Base-by-base conservation (phyloP, 2,329 filamentous ascomycete genomes). In the Curvularia eragrostidis region DNA sequence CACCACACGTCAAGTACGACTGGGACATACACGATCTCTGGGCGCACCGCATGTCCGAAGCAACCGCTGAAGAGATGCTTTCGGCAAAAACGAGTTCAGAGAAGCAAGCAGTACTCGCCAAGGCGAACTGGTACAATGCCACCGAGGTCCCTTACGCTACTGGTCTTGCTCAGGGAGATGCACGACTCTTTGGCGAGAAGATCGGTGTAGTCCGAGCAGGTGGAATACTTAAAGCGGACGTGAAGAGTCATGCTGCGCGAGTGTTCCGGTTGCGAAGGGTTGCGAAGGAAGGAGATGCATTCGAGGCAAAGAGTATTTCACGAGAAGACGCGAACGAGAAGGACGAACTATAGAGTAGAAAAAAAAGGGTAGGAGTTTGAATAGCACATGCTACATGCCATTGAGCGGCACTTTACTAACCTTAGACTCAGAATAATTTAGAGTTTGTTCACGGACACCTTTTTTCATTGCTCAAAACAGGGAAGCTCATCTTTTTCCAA, bases 11-110 rank as follows among this genome's bases (percentile, higher is more conserved):
- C 23, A 62, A 66, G 9, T 70, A 60, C 30, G 63, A 67, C 42
- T 70, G 67, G 67, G 61, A 63, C 0, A 53, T 70, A 18, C 62
- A 70, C 38, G 67, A 70, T 23, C 63, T 70, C 1, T 70, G 67
- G 66, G 66, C 66, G 1, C 41, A 65, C 24, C 67, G 67, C 28
- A 70, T 70, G 67, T 8, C 62, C 0, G 52, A 64, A 2, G 23
- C 32, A 5, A 67, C 61, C 1, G 66, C 65, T 1, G 52, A 64
- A 26, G 52, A 54, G 9, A 36, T 69, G 1, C 59, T 69, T 15
- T 54, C 57, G 15, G 65, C 62, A 8, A 44, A 32, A 7, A 50
- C 57, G 6, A 51, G 56, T 2, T 46, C 24, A 1, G 59, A 67
- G 18, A 54, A 63, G 18, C 59, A 56, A 21, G 28, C 58, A 1